These are phyloP conservation scores for Cicer pinnatifidum DNA, from an alignment of 306 rosid species.

Conservation along the genomic window DNA sequence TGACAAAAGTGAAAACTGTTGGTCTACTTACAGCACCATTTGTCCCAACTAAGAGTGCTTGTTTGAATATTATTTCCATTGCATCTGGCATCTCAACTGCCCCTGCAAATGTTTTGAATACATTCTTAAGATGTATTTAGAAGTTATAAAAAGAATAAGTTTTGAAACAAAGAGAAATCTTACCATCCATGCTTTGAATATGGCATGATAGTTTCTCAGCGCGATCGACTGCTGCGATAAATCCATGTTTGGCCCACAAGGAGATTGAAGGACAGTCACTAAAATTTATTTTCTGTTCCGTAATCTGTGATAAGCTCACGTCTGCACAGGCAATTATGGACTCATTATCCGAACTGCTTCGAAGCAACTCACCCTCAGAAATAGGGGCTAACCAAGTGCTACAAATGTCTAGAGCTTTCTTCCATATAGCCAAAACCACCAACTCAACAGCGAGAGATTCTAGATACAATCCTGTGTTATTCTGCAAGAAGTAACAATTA, in stretches of 20 bases:
- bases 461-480: slow-evolving; percentile 56
- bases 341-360: slow-evolving; percentile 53
- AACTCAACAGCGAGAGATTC: slow-evolving; percentile 83
- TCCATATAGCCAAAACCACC: slow-evolving; percentile 93
- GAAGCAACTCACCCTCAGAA: slow-evolving; percentile 43
- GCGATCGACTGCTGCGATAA: slow-evolving; percentile 64
- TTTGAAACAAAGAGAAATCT: slow-evolving; percentile 42
- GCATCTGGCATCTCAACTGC: slow-evolving; percentile 79
- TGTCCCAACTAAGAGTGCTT: slow-evolving; percentile 56
- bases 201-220: slow-evolving; percentile 71
- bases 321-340: slow-evolving; percentile 43
- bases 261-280: slow-evolving; percentile 60
- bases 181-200: slow-evolving; percentile 74
- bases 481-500: slow-evolving; percentile 58
- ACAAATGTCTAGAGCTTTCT: slow-evolving; percentile 67
- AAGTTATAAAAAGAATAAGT: slow-evolving; percentile 18
- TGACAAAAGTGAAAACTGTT: slow-evolving; percentile 10
- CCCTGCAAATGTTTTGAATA: slow-evolving; percentile 41
- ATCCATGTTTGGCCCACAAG: slow-evolving; percentile 72
- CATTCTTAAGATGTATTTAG: slow-evolving; percentile 4
- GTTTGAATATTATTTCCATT: slow-evolving; percentile 63
- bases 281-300: slow-evolving; percentile 59
- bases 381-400: slow-evolving; percentile 58
- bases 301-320: slow-evolving; percentile 41
- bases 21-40: slow-evolving; percentile 73